Evolutionary conservation across 2,329 filamentous ascomycete genomes (phyloP).

Genomic region (Ceratocystis papillata): DNA sequence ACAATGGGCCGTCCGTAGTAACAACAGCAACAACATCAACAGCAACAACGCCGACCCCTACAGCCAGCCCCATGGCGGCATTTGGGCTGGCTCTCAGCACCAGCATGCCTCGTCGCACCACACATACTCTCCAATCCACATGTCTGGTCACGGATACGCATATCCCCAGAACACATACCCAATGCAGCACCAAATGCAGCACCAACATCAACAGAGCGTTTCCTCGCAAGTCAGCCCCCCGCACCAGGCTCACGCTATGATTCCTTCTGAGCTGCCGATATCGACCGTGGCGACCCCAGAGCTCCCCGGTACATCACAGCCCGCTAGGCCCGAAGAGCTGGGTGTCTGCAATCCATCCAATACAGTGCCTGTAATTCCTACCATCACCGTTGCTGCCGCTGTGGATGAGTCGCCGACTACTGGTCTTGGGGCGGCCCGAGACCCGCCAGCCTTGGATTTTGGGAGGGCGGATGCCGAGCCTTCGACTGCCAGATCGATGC

Average conservation of each 20-base stretch:
- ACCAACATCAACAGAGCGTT: conserved; percentile 3
- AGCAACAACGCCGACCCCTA: not conserved
- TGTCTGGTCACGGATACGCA: not conserved
- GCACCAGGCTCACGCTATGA: not conserved
- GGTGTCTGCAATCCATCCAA: not conserved
- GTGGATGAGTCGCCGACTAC: not conserved
- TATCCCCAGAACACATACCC: not conserved
- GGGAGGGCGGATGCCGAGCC: not conserved
- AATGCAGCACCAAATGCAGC: not conserved
- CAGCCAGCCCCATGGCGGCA: not conserved
- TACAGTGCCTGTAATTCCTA: not conserved
- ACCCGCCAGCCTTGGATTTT: not conserved
- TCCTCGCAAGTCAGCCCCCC: not conserved
- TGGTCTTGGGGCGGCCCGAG: not conserved
- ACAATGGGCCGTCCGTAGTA: too few species aligned
- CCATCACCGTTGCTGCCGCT: not conserved
- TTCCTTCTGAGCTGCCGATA: not conserved
- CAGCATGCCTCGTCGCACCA: not conserved
- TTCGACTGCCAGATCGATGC: not conserved
- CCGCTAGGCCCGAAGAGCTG: not conserved
- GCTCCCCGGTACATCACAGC: not conserved
- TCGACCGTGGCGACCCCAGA: not conserved
- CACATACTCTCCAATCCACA: not conserved
- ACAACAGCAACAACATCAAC: not conserved
- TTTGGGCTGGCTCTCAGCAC: conserved; percentile 4